phyloP scores from a whole-genome alignment of 768 basidiomycete genomes.

The Mycena maculata region DNA sequence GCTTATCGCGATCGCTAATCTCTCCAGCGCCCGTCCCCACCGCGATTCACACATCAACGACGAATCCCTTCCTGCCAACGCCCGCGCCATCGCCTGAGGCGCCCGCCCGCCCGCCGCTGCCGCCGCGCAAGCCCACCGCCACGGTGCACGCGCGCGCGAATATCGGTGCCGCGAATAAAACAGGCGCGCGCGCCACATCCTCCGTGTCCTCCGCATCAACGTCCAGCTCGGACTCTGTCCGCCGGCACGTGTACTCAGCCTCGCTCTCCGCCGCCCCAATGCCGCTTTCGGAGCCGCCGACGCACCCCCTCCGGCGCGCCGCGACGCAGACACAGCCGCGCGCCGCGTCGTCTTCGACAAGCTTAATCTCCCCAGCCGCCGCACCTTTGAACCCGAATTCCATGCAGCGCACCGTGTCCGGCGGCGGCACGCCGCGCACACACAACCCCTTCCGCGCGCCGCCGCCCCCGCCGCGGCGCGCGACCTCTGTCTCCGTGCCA shows the following conservation, averaged over 20 bases:
- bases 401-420: too few relatives aligned
- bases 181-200: neutral
- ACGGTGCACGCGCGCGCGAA: neutral
- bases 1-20: neutral
- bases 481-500: conserved; percentile 6
- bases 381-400: neutral
- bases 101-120: conserved; percentile 14
- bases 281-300: conserved; percentile 1
- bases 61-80: conserved; percentile 27
- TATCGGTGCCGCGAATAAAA: too few relatives aligned
- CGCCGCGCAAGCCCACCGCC: conserved; percentile 8
- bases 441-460: conserved; percentile 20
- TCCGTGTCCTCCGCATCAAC: neutral
- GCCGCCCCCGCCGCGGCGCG: conserved; percentile 19
- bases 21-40: neutral
- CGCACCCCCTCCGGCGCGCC: conserved; percentile 26
- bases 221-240: neutral
- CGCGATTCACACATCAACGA: neutral
- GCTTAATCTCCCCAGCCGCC: neutral
- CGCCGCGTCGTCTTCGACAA: neutral
- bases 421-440: neutral
- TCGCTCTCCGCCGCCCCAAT: neutral
- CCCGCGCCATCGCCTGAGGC: conserved; percentile 32
- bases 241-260: conserved; percentile 8
- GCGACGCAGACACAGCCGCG: neutral